phyloP scores from a whole-genome alignment of 164 flowering plant genomes.

The Akebia trifoliata region DNA sequence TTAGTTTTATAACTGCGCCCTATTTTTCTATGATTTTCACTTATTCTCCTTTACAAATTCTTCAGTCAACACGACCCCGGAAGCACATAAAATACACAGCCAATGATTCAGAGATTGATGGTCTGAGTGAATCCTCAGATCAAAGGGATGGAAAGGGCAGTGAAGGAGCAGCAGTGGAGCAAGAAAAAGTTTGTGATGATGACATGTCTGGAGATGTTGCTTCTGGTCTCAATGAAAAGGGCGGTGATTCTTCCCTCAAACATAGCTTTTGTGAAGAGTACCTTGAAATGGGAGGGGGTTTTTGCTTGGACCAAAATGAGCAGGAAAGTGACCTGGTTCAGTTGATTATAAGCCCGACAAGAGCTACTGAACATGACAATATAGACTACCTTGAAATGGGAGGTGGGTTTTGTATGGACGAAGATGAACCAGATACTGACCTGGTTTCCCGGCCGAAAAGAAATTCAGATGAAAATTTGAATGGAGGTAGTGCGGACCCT shows the following conservation, averaged over 20 bases:
- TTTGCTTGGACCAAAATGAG: conserved; percentile 40
- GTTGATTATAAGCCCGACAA: not conserved
- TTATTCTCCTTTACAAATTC: not conserved
- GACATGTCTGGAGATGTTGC: conserved; percentile 13
- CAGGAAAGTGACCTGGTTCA: conserved; percentile 10
- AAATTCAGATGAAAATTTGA: conserved; percentile 11
- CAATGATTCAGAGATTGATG: conserved; percentile 31
- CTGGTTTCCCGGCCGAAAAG: conserved; percentile 2
- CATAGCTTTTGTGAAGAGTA: conserved; percentile 17
- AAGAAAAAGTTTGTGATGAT: conserved; percentile 7
- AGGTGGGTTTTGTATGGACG: conserved; percentile 46
- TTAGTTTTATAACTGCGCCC: no score
- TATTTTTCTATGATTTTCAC: conserved; percentile 2
- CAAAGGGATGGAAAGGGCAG: conserved; percentile 13
- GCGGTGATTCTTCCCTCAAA: conserved; percentile 2
- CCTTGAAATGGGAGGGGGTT: conserved; percentile 39
- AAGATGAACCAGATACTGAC: conserved; percentile 23
- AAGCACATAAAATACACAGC: conserved; percentile 43
- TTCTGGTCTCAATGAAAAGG: conserved; percentile 5
- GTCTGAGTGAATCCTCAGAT: conserved; percentile 17
- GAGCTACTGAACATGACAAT: not conserved
- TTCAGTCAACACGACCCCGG: conserved; percentile 59
- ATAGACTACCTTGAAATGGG: conserved; percentile 33
- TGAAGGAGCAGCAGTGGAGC: conserved; percentile 15
- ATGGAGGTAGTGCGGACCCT: conserved; percentile 2